A percentile compares a stretch with the other conserved stretches of the same genome.
Evolutionary conservation across 2,329 filamentous ascomycete species (phyloP).

Genomic region (Lasiodiplodia hormozganensis): DNA sequence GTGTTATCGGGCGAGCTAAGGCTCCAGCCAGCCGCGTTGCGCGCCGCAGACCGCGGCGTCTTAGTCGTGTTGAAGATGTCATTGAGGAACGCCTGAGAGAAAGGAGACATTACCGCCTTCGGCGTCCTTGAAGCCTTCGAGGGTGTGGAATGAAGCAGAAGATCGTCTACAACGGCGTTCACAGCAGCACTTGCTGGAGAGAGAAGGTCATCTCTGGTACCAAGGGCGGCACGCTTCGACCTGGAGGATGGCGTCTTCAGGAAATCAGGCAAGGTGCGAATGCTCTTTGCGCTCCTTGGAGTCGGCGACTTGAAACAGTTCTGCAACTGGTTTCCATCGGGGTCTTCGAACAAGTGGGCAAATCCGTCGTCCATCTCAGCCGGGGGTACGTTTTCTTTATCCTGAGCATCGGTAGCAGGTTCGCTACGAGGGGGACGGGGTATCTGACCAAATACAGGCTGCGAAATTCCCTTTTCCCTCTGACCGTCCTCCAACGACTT

Average conservation of each 20-base stretch:
- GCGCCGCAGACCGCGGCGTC: constrained; percentile 8
- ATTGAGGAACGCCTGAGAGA: constrained; percentile 69
- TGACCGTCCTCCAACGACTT: constrained; percentile 61
- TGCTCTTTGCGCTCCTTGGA: constrained; percentile 63
- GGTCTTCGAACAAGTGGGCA: constrained; percentile 71
- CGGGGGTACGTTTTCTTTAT: constrained; percentile 64
- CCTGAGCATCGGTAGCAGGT: constrained; percentile 37
- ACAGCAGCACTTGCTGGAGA: constrained; percentile 30
- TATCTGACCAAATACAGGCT: constrained; percentile 43
- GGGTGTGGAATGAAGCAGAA: constrained; percentile 48
- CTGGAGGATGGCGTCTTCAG: constrained; percentile 54
- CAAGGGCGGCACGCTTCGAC: constrained; percentile 45
- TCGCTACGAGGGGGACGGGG: constrained; percentile 16
- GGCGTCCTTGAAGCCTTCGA: constrained; percentile 39
- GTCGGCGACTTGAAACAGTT: constrained; percentile 62
- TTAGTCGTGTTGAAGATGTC: constrained; percentile 62
- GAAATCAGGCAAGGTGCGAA: constrained; percentile 59
- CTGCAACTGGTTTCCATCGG: constrained; percentile 56
- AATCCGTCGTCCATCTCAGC: constrained; percentile 58
- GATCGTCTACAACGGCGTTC: constrained; percentile 41
- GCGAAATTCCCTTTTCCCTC: constrained; percentile 10
- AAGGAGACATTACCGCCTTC: constrained; percentile 57
- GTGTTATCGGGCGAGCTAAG: constrained; percentile 19
- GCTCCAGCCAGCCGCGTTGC: neutral
- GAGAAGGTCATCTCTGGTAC: constrained; percentile 38